Conservation (phyloP, 2,329 filamentous ascomycete species). For the Arachnomyces sp. region DNA sequence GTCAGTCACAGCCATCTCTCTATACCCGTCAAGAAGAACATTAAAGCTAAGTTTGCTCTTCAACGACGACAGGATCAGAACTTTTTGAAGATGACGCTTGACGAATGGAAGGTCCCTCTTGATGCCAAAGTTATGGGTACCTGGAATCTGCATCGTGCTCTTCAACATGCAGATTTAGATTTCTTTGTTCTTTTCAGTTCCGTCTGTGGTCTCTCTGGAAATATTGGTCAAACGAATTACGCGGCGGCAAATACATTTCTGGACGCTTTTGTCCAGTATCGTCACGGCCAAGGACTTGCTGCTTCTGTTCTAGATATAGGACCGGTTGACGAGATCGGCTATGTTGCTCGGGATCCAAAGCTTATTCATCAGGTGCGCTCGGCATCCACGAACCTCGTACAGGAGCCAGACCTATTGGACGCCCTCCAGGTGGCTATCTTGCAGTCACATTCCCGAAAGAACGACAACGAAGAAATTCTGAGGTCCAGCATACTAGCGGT, state of each 20-base stretch:
- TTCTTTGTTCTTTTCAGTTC: constrained; percentile 2
- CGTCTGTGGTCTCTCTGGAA: background rate
- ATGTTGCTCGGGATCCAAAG: constrained; percentile 9
- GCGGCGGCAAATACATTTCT: background rate
- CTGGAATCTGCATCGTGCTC: background rate
- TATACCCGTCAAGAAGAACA: background rate
- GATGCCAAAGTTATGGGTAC: background rate
- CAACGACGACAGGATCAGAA: no score
- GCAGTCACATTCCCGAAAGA: background rate
- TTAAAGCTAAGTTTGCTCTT: no score
- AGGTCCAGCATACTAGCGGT: background rate
- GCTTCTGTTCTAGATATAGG: constrained; percentile 12
- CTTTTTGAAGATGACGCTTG: background rate
- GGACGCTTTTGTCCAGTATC: constrained; percentile 3
- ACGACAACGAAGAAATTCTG: no score
- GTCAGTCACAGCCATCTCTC: background rate
- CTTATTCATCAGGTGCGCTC: background rate
- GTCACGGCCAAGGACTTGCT: constrained; percentile 7
- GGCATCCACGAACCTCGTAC: no score
- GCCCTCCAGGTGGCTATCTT: background rate
- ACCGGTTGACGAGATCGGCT: constrained; percentile 15
- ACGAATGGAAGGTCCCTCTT: background rate
- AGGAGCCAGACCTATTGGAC: constrained; percentile 1
- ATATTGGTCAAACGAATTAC: background rate
- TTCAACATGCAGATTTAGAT: background rate